Evolutionary conservation across 306 rosid genomes (phyloP).

Genomic region (Urtica urens): DNA sequence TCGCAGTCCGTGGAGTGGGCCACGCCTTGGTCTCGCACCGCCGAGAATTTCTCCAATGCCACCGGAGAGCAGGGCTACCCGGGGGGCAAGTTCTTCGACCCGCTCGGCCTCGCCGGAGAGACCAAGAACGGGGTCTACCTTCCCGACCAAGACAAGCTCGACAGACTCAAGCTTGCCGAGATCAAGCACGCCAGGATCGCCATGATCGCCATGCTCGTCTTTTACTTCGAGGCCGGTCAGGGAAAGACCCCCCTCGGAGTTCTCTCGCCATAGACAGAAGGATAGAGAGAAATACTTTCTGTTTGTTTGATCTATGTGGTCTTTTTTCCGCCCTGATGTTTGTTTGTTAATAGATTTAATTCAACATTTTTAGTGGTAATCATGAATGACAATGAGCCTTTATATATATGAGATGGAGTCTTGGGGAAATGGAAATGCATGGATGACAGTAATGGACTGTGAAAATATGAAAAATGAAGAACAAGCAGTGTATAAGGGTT

Average conservation of each 20-base stretch:
- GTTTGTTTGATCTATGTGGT: background rate
- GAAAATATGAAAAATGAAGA: too few relatives aligned
- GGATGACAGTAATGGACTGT: too few relatives aligned
- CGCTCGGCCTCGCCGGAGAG: conserved; percentile 59
- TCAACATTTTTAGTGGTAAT: too few relatives aligned
- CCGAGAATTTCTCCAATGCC: conserved; percentile 76
- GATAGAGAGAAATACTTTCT: background rate
- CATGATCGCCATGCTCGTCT: conserved; percentile 87
- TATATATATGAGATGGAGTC: too few relatives aligned
- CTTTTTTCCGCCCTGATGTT: background rate
- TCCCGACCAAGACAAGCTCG: conserved; percentile 58
- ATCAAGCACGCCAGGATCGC: conserved; percentile 91
- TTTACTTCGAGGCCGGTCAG: conserved; percentile 98
- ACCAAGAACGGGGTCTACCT: conserved; percentile 52
- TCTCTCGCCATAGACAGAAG: conserved; percentile 42
- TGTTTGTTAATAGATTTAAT: conserved; percentile 43
- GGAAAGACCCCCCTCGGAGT: conserved; percentile 98
- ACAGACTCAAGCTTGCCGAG: conserved; percentile 84
- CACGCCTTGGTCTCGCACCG: conserved; percentile 88
- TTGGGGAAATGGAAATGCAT: too few relatives aligned
- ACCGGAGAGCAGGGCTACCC: conserved; percentile 97
- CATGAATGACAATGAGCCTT: too few relatives aligned
- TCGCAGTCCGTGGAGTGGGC: conserved; percentile 96
- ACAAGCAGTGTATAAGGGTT: too few relatives aligned
- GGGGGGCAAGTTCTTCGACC: conserved; percentile 93